phyloP scores from a whole-genome alignment of 371 early-diverging fungal genomes.

The Lichtheimia ornata region DNA sequence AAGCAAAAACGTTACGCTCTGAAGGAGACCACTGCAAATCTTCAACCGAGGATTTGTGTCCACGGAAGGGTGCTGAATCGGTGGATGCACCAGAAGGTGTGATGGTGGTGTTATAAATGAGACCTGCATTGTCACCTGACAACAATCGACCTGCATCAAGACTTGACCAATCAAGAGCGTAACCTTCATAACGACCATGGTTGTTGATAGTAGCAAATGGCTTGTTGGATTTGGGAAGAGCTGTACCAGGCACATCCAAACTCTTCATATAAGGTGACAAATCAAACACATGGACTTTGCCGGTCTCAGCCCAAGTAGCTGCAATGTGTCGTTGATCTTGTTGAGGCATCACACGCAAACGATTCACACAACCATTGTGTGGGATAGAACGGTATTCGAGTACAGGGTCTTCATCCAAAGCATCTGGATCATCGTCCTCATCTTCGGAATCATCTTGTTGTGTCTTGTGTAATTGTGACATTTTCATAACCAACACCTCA shows the following conservation, averaged over 20 bases:
- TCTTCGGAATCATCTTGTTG: slow-evolving; percentile 80
- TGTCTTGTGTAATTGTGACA: slow-evolving; percentile 89
- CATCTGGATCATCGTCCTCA: slow-evolving; percentile 79
- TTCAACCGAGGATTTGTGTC: slow-evolving; percentile 88
- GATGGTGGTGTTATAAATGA: slow-evolving; percentile 80
- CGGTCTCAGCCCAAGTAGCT: slow-evolving; percentile 94
- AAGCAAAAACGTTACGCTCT: slow-evolving; percentile 90
- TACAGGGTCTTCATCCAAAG: slow-evolving; percentile 91
- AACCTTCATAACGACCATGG: slow-evolving; percentile 88
- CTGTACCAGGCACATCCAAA: slow-evolving; percentile 79
- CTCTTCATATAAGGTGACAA: slow-evolving; percentile 69
- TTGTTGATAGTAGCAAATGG: slow-evolving; percentile 80
- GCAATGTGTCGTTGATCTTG: slow-evolving; percentile 65
- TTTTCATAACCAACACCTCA: slow-evolving; percentile 90
- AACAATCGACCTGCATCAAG: slow-evolving; percentile 74
- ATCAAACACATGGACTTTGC: slow-evolving; percentile 92
- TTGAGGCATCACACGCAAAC: slow-evolving; percentile 79
- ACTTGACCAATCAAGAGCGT: slow-evolving; percentile 93
- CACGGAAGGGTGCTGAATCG: slow-evolving; percentile 76
- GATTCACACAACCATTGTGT: slow-evolving; percentile 92
- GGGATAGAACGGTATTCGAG: slow-evolving; percentile 81
- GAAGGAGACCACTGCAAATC: slow-evolving; percentile 96
- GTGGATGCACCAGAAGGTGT: slow-evolving; percentile 63
- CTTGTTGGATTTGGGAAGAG: slow-evolving; percentile 62
- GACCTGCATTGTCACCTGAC: slow-evolving; percentile 82